Percentiles rank a stretch among this genome's conserved stretches.
phyloP scores from a whole-genome alignment of 148 eudicot genomes.

The Vaccinium myrtillus region DNA sequence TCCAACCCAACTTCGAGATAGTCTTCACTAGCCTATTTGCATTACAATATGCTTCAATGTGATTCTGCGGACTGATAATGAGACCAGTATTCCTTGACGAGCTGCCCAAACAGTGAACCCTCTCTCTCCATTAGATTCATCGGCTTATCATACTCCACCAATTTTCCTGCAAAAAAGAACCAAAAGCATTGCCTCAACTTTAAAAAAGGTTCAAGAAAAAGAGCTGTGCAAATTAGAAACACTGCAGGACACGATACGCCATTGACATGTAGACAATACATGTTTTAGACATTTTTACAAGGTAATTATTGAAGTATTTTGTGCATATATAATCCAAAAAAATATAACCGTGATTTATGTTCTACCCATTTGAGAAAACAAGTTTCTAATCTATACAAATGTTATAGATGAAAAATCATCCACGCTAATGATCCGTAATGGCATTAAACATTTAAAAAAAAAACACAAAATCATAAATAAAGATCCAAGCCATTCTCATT shows the following conservation, averaged over 20 bases:
- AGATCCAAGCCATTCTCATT: background rate
- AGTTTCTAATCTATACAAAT: background rate
- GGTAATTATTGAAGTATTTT: background rate
- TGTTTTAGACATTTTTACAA: background rate
- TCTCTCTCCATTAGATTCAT: conserved; percentile 69
- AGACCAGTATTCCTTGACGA: conserved; percentile 93
- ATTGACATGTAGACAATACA: background rate
- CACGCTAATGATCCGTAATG: background rate
- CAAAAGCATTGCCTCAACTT: background rate
- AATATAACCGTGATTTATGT: background rate
- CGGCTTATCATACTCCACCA: conserved; percentile 86
- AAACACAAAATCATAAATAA: no score
- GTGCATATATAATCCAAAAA: background rate
- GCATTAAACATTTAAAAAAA: no score
- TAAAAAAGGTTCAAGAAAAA: background rate
- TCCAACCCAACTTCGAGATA: background rate
- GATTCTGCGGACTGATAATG: conserved; percentile 65
- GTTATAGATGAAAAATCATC: background rate
- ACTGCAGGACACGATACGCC: background rate
- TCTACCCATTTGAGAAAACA: background rate
- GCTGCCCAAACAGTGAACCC: conserved; percentile 71
- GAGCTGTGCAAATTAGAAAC: background rate
- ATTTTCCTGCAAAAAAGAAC: conserved; percentile 45
- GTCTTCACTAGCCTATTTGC: background rate
- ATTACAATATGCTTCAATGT: conserved; percentile 24